A percentile compares a stretch with the other conserved stretches of the same genome.
Evolutionary conservation across 495 filamentous ascomycete species (phyloP).

Genomic region (Penicillium silybi): DNA sequence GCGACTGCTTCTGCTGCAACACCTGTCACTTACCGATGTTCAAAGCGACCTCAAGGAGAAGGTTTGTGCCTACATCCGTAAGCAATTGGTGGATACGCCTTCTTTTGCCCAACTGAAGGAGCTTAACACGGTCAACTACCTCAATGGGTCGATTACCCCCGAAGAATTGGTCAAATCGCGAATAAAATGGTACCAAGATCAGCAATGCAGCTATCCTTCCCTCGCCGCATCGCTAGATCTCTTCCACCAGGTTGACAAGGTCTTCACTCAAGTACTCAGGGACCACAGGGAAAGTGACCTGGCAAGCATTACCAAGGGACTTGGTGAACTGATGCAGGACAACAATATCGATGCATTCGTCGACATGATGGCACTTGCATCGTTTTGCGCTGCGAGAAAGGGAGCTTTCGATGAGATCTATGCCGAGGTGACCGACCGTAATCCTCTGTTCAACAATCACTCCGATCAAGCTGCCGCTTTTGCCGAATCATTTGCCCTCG

Average conservation of each 20-base stretch:
- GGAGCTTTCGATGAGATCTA: conserved; percentile 58
- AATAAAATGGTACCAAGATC: conserved; percentile 49
- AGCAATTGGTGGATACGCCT: conserved; percentile 48
- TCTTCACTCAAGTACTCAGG: conserved; percentile 39
- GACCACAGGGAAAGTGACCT: conserved; percentile 39
- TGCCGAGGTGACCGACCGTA: conserved; percentile 55
- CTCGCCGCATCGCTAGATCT: conserved; percentile 33
- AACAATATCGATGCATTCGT: conserved; percentile 42
- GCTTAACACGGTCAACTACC: conserved; percentile 47
- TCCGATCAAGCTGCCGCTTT: conserved; percentile 59
- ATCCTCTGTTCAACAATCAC: conserved; percentile 53
- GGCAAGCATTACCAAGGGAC: conserved; percentile 31
- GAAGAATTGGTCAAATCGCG: conserved; percentile 43
- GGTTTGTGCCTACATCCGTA: conserved; percentile 42
- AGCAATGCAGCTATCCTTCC: conserved; percentile 43
- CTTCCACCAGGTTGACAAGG: conserved; percentile 43
- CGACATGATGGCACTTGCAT: conserved; percentile 50
- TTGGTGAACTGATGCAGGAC: conserved; percentile 34
- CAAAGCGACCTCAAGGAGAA: conserved; percentile 23
- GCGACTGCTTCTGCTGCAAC: conserved; percentile 46
- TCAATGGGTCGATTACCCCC: conserved; percentile 40
- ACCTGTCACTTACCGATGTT: conserved; percentile 40
- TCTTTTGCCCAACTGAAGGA: conserved; percentile 47
- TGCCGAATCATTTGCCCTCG: conserved; percentile 57
- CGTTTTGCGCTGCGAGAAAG: conserved; percentile 55